Conservation (phyloP, 805 yeast genomes). For the Candida lessepsii region DNA sequence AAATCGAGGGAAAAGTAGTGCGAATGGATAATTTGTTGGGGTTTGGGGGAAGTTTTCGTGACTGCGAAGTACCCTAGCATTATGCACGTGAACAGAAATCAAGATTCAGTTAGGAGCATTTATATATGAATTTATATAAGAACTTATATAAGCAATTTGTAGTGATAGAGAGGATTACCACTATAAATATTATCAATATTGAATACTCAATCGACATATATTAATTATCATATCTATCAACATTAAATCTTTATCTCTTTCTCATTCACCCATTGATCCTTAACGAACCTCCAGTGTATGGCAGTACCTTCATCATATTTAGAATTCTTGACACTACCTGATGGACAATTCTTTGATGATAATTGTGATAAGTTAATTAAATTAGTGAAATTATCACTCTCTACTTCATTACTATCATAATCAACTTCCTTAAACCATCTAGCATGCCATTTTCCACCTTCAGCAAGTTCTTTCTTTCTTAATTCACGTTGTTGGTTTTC, state of each 20-base stretch:
- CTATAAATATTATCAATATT: too few relatives aligned
- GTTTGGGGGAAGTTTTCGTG: background rate
- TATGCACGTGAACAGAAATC: too few relatives aligned
- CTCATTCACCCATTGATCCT: slow-evolving; percentile 56
- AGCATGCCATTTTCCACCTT: slow-evolving; percentile 67
- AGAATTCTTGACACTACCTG: slow-evolving; percentile 57
- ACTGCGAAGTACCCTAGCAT: background rate
- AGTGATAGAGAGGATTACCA: too few relatives aligned
- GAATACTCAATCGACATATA: too few relatives aligned
- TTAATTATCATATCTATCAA: background rate
- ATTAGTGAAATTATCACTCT: slow-evolving; percentile 33
- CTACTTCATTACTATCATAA: slow-evolving; percentile 16
- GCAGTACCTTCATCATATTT: slow-evolving; percentile 52
- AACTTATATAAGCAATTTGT: too few relatives aligned
- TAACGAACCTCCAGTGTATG: slow-evolving; percentile 70
- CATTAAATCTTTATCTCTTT: slow-evolving; percentile 35
- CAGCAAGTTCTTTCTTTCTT: slow-evolving; percentile 68
- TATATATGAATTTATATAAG: too few relatives aligned
- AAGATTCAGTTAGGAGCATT: too few relatives aligned
- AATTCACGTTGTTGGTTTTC: slow-evolving; percentile 84
- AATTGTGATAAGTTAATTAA: slow-evolving; percentile 49
- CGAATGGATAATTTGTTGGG: background rate
- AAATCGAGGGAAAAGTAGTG: background rate
- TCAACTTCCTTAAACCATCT: slow-evolving; percentile 70
- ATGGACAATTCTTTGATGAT: slow-evolving; percentile 63